These are phyloP conservation scores for Jimgerdemannia flammicorona DNA, from an alignment of 192 early-diverging fungal genomes.

Conservation along the genomic window DNA sequence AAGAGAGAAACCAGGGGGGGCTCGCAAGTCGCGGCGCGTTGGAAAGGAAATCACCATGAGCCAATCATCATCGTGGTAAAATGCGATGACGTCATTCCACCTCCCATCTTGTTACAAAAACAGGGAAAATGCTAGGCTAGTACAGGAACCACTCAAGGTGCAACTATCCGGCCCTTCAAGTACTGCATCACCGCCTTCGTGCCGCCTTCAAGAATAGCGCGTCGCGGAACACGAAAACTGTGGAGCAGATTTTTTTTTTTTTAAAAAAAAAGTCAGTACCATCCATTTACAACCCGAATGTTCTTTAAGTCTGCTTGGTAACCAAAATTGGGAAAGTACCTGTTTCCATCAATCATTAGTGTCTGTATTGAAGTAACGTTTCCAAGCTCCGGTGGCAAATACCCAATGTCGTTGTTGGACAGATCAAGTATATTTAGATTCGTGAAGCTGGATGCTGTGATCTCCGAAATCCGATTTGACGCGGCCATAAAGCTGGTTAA, in stretches of 20 bases:
- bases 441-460: slow-evolving; percentile 39
- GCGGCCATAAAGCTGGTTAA: slow-evolving; percentile 34
- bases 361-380: slow-evolving; percentile 39
- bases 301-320: too few species aligned
- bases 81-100: too few species aligned
- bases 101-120: too few species aligned
- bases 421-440: slow-evolving; percentile 41
- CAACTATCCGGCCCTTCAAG: slow-evolving; percentile 15
- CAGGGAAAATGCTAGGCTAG: too few species aligned
- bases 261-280: too few species aligned
- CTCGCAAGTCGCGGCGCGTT: background rate
- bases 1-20: slow-evolving; percentile 2
- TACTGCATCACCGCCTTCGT: slow-evolving; percentile 54
- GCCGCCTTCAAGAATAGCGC: slow-evolving; percentile 44
- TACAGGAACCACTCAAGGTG: background rate
- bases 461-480: slow-evolving; percentile 35
- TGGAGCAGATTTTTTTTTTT: background rate
- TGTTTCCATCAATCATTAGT: slow-evolving; percentile 45
- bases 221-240: slow-evolving; percentile 50
- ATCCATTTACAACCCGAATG: too few species aligned
- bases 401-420: slow-evolving; percentile 49
- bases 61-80: background rate
- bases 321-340: too few species aligned
- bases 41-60: background rate
- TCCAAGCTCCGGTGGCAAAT: slow-evolving; percentile 48